These are phyloP conservation scores for Tephrocybe sp. DNA, from an alignment of 768 basidiomycete genomes.

Conservation along the genomic window DNA sequence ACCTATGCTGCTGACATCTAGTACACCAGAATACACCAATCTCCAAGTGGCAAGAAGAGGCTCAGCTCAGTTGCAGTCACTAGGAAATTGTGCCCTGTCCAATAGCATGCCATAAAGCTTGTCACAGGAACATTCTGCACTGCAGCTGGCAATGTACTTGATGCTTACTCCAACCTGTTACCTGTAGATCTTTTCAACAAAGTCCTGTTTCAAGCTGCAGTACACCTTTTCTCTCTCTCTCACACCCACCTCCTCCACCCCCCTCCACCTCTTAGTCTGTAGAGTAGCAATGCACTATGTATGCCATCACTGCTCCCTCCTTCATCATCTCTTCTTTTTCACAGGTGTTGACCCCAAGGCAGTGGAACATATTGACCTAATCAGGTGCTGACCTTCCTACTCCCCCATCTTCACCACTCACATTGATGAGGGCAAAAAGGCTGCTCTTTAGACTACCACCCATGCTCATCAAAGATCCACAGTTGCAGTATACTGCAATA, in stretches of 20 bases:
- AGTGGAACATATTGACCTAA: neutral
- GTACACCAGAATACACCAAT: neutral
- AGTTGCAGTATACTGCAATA: slow-evolving; percentile 9
- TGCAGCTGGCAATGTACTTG: slow-evolving; percentile 3
- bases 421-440: neutral
- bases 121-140: slow-evolving; percentile 10
- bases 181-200: slow-evolving; percentile 1
- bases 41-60: slow-evolving; percentile 2
- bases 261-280: neutral
- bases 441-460: neutral
- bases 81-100: slow-evolving; percentile 2
- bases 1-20: slow-evolving; percentile 6
- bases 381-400: neutral
- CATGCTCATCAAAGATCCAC: neutral
- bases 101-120: neutral
- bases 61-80: slow-evolving; percentile 1
- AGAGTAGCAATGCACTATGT: neutral
- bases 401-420: slow-evolving; percentile 4
- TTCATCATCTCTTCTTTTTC: slow-evolving; percentile 7
- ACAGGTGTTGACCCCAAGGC: neutral
- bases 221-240: slow-evolving; percentile 5
- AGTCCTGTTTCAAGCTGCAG: neutral
- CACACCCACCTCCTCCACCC: slow-evolving; percentile 10
- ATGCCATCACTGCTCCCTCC: slow-evolving; percentile 5
- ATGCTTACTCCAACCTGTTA: slow-evolving; percentile 8